Conservation (phyloP, 2,329 filamentous ascomycete species). For the Botrytis tulipae region DNA sequence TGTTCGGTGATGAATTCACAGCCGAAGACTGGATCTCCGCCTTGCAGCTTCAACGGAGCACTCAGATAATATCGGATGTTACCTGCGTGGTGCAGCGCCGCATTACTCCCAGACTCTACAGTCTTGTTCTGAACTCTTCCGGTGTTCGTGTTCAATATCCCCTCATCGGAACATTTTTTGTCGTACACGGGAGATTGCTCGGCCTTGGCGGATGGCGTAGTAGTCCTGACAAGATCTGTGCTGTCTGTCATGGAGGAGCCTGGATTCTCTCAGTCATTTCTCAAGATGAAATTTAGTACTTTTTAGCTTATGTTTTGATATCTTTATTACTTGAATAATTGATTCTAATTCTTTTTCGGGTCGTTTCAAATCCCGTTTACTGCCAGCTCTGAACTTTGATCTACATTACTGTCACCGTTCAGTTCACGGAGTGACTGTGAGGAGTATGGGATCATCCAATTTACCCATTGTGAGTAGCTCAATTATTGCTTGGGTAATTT, state of each 20-base stretch:
- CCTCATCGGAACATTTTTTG: conserved; percentile 5
- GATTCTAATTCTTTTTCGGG: background rate
- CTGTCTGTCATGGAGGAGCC: background rate
- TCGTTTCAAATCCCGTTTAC: background rate
- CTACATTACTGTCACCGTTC: background rate
- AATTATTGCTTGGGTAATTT: background rate
- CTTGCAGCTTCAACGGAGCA: background rate
- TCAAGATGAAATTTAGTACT: background rate
- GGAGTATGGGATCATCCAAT: background rate
- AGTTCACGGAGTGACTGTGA: background rate
- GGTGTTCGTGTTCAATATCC: background rate
- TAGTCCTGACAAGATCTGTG: conserved; percentile 8
- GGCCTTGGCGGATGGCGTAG: background rate
- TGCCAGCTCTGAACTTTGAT: background rate
- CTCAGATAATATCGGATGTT: background rate
- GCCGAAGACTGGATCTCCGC: background rate
- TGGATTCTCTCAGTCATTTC: background rate
- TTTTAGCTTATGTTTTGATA: background rate
- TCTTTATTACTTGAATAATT: background rate
- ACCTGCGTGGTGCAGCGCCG: conserved; percentile 2
- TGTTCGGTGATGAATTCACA: background rate
- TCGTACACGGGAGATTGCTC: conserved; percentile 3
- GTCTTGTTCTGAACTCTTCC: background rate
- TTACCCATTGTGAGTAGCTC: background rate
- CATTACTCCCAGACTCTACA: background rate